Conservation (phyloP, 2,329 filamentous ascomycete genomes). For the Decorospora gaudefroyi region DNA sequence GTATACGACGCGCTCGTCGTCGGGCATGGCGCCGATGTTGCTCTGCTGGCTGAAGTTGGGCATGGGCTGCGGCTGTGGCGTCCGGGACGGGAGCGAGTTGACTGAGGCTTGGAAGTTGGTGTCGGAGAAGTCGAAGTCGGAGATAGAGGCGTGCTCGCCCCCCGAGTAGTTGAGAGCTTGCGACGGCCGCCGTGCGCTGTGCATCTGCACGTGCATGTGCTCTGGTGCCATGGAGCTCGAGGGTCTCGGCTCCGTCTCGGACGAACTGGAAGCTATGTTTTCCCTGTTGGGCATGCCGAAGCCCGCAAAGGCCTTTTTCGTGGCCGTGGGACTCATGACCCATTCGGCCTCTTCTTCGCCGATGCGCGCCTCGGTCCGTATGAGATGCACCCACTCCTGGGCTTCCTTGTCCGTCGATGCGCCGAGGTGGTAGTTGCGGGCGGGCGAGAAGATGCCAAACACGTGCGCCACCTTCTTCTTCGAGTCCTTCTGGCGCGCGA, state of each 20-base stretch:
- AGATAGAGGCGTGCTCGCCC: slow-evolving; percentile 74
- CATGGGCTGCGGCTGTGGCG: slow-evolving; percentile 53
- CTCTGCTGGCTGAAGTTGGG: slow-evolving; percentile 68
- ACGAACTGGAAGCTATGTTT: slow-evolving; percentile 51
- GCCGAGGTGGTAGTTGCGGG: slow-evolving; percentile 89
- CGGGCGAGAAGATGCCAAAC: slow-evolving; percentile 89
- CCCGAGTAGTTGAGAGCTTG: slow-evolving; percentile 67
- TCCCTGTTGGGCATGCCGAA: slow-evolving; percentile 44
- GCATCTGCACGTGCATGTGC: slow-evolving; percentile 43
- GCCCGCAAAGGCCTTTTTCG: slow-evolving; percentile 53
- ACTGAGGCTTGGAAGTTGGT: slow-evolving; percentile 61
- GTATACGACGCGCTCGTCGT: slow-evolving; percentile 88
- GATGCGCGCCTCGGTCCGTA: slow-evolving; percentile 77
- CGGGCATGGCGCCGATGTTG: slow-evolving; percentile 53
- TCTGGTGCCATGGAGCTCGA: slow-evolving; percentile 34
- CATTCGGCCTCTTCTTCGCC: slow-evolving; percentile 89
- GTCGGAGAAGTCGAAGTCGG: slow-evolving; percentile 89
- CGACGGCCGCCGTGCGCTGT: slow-evolving; percentile 59
- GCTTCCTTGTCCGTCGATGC: slow-evolving; percentile 74
- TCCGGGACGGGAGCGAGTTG: slow-evolving; percentile 46
- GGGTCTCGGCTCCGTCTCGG: slow-evolving; percentile 49
- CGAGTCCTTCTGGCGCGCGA: slow-evolving; percentile 83
- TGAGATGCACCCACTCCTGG: slow-evolving; percentile 81
- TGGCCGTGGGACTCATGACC: slow-evolving; percentile 67
- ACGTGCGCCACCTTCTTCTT: slow-evolving; percentile 85